Base-by-base conservation (phyloP, 1,139 yeast species). In the Blastobotrys capitulatus region DNA sequence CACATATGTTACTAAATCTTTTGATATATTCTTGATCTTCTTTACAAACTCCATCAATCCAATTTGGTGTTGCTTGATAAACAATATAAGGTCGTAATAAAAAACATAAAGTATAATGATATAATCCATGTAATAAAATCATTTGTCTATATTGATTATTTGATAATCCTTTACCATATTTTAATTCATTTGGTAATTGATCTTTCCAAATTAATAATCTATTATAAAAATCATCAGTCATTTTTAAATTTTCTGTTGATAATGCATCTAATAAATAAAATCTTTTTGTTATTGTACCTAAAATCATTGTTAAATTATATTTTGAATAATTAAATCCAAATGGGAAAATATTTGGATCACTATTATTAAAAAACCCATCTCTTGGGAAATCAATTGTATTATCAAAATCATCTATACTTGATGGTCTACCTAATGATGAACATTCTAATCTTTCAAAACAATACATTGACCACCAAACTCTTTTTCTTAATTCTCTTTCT, bases 391-490 rank as follows among this genome's bases (percentile, higher is more conserved):
- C 52, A 25, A 46, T 50, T 6, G 52, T 43, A 34, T 48, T 43
- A 32, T 50, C 52, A 35, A 38, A 50, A 27, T 79, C 83, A 19
- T 67, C 63, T 16, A 79, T 60, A 1, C 73, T 65, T 55, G 75
- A 77, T 1, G 78, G 77, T 57, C 76, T 75, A 13, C 82, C 80
- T 16, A 79, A 78, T 1, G 83, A 77, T 27, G 78, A 73, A 32
- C 80, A 74, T 45, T 78, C 76, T 65, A 79, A 71, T 55, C 83
- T 72, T 57, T 80, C 85, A 38, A 78, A 57, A 20, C 76, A 58
- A 57, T 79, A 80, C 15, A 76, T 74, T 55, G 80, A 77, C 85
- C 85, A 80, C 65, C 80, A 80, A 16, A 77, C 64, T 53, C 83
- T 70, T 62, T 77, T 63, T 54, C 71, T 71, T 42, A 70, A 64